Base-by-base conservation (phyloP, 352 stramenopile genomes). In the Phytophthora vignae region DNA sequence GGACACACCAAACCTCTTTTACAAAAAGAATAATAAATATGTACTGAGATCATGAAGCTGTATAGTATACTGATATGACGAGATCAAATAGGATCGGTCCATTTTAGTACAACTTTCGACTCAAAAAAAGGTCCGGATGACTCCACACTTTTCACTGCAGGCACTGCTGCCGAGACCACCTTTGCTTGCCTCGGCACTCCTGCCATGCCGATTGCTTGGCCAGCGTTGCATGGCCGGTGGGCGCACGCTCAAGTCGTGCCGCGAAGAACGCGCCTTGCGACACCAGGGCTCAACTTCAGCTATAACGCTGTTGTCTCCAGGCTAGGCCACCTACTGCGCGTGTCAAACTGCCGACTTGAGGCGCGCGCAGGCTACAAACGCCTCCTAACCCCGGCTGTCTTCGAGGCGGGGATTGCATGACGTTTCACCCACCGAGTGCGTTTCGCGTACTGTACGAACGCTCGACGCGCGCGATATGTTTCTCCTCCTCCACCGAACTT, bases 311-410 rank as follows among this genome's bases (percentile, higher is more conserved):
- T 7, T 52, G 19, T 53, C 19, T 46, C 62, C 64, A 71, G 36
- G 64, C 17, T 70, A 70, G 64, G 64, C 54, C 15, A 57, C 63
- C 63, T 64, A 68, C 9, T 40, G 58, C 17, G 42, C 56, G 59
- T 63, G 59, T 63, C 58, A 73, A 68, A 55, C 50, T 44, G 66
- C 48, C 36, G 31, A 55, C 11, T 33, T 14, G 33, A 56, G 50
- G 27, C 17, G 40, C 19, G n/a, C 19, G 36, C 33, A 15, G 49
- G 19, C 12, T 52, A 33, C 9, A 21, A 19, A 21, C 33, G 4
- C 4, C 22, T 25, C 38, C 21, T 65, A 27, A 67, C 57, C n/a
- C 27, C 64, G 42, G 21, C 65, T 73, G 58, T 56, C 65, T 63
- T 73, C 53, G n/a, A 9, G 25, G 48, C 58, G 38, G 46, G 9